Evolutionary conservation across 441 rosid genomes (phyloP).

Genomic region (Aquilaria agallochum): DNA sequence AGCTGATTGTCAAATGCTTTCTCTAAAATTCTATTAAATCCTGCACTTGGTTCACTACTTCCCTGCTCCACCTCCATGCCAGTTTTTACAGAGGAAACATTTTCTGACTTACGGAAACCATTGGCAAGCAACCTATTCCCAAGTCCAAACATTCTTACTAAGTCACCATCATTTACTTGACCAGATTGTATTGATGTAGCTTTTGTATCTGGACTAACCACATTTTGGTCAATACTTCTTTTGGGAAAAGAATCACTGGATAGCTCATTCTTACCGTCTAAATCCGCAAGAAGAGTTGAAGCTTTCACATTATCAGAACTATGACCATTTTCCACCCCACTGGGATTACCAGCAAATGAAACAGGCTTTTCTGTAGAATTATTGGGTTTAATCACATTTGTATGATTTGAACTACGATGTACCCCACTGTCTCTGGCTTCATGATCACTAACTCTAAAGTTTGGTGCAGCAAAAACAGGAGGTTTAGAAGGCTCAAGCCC

Average conservation of each 20-base stretch:
- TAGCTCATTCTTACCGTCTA: conserved; percentile 25
- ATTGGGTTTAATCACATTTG: conserved; percentile 10
- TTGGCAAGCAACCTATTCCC: conserved; percentile 59
- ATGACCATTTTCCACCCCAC: conserved; percentile 22
- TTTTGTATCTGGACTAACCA: conserved; percentile 25
- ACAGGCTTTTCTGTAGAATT: conserved; percentile 23
- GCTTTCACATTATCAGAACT: conserved; percentile 24
- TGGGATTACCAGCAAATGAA: conserved; percentile 28
- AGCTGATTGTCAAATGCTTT: conserved; percentile 27
- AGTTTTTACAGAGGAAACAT: conserved; percentile 29
- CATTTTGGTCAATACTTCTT: conserved; percentile 18
- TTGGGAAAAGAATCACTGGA: conserved; percentile 14
- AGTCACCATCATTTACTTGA: conserved; percentile 33
- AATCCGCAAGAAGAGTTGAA: conserved; percentile 26
- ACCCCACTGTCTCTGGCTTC: conserved; percentile 18
- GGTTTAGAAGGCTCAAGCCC: conserved; percentile 95
- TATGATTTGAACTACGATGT: conserved; percentile 13
- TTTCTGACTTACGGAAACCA: conserved; percentile 48
- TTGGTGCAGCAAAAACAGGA: conserved; percentile 64
- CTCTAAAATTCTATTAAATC: conserved; percentile 21
- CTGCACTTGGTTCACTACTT: conserved; percentile 20
- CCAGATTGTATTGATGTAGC: conserved; percentile 26
- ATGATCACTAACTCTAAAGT: conserved; percentile 22
- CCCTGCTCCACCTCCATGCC: conserved; percentile 33
- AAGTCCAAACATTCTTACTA: conserved; percentile 51